Evolutionary conservation across 352 stramenopile genomes (phyloP).

Genomic region (Phytophthora niederhauseri): DNA sequence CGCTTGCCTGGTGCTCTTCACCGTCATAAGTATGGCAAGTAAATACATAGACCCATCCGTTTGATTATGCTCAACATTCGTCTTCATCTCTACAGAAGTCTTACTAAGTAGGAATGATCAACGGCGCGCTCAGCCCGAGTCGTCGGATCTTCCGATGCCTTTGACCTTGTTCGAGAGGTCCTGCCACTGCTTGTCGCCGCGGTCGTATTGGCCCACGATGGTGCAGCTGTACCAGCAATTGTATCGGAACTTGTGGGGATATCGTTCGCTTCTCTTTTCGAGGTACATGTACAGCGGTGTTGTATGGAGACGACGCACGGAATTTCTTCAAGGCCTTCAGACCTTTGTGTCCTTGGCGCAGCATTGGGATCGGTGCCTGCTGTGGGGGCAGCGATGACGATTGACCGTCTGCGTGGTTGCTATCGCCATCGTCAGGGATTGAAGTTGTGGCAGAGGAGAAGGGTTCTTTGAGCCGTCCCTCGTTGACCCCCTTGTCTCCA

Average conservation of each 20-base stretch:
- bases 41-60: conserved; percentile 47
- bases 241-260: conserved; percentile 72
- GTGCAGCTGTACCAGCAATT: conserved; percentile 87
- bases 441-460: conserved; percentile 15
- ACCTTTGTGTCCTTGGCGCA: conserved; percentile 69
- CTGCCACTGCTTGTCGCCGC: conserved; percentile 85
- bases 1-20: conserved; percentile 79
- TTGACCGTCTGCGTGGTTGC: conserved; percentile 26
- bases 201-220: conserved; percentile 80
- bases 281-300: conserved; percentile 28
- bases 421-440: conserved; percentile 1
- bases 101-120: neutral
- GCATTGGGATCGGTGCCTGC: conserved; percentile 41
- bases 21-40: conserved; percentile 90
- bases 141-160: conserved; percentile 40
- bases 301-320: conserved; percentile 63
- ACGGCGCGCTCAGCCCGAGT: conserved; percentile 7
- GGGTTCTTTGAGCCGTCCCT: conserved; percentile 14
- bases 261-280: conserved; percentile 30
- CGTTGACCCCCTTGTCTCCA: conserved; percentile 2
- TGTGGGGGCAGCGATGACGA: neutral
- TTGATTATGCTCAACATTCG: conserved; percentile 25
- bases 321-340: conserved; percentile 72
- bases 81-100: conserved; percentile 7
- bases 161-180: conserved; percentile 57